Evolutionary conservation across 768 basidiomycete genomes (phyloP).

Genomic region (Suillus hirtellus): DNA sequence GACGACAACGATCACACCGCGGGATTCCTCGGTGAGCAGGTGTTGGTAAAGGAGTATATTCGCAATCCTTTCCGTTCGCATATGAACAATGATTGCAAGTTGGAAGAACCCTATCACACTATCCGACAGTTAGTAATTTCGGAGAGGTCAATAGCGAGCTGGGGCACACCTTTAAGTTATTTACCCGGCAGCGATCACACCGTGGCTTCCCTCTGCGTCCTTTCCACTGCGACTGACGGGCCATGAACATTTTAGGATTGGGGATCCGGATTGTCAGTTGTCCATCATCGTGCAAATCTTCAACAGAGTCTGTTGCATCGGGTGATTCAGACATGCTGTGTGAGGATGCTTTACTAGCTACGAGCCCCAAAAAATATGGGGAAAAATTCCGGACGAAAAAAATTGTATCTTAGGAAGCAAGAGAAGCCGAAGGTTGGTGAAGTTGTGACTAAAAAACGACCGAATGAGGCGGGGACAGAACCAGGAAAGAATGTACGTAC

Average conservation of each 20-base stretch:
- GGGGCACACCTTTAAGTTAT: slow-evolving; percentile 66
- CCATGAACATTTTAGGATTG: slow-evolving; percentile 66
- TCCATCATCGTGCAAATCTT: slow-evolving; percentile 46
- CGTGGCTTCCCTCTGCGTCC: slow-evolving; percentile 73
- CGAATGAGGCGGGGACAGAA: slow-evolving; percentile 12
- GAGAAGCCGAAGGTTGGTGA: neutral
- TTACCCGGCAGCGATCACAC: slow-evolving; percentile 70
- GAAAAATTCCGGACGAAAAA: neutral
- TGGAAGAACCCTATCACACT: slow-evolving; percentile 74
- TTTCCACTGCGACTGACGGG: slow-evolving; percentile 72
- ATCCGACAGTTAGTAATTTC: slow-evolving; percentile 16
- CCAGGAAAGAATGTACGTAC: slow-evolving; percentile 17
- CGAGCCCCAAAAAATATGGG: slow-evolving; percentile 1
- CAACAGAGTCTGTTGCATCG: slow-evolving; percentile 39
- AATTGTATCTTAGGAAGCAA: neutral
- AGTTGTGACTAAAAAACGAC: slow-evolving; percentile 7
- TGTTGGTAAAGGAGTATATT: slow-evolving; percentile 72
- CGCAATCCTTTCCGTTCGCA: slow-evolving; percentile 63
- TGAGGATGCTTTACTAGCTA: slow-evolving; percentile 1
- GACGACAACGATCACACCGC: slow-evolving; percentile 69
- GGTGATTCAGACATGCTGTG: slow-evolving; percentile 36
- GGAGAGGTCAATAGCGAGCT: slow-evolving; percentile 6
- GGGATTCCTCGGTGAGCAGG: slow-evolving; percentile 77
- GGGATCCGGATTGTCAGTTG: slow-evolving; percentile 67
- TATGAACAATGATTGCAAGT: slow-evolving; percentile 73